These are phyloP conservation scores for Piedraia hortae DNA, from an alignment of 2,329 filamentous ascomycete species.

Conservation along the genomic window DNA sequence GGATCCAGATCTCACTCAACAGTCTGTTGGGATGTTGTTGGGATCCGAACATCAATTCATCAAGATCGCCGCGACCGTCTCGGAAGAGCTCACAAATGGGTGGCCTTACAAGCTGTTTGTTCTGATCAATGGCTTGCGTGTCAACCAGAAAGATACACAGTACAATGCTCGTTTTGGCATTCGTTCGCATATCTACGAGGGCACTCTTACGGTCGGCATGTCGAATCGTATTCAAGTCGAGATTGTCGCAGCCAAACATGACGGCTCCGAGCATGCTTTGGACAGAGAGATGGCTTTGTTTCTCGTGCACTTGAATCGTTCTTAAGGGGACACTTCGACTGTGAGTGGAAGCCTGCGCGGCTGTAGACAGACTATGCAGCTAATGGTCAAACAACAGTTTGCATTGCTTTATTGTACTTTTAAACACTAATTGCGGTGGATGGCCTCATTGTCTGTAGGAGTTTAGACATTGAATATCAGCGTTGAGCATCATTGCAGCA, in stretches of 20 bases:
- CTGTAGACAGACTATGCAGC: no score
- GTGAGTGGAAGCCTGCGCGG: no score
- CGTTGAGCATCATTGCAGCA: no score
- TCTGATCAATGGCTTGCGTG: slow-evolving; percentile 33
- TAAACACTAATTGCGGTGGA: no score
- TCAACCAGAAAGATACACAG: slow-evolving; percentile 25
- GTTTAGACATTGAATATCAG: no score
- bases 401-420: no score
- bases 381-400: no score
- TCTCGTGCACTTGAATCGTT: no score
- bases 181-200: slow-evolving; percentile 46
- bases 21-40: slow-evolving; percentile 45
- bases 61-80: slow-evolving; percentile 40
- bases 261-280: no score
- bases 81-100: slow-evolving; percentile 26
- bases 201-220: slow-evolving; percentile 39
- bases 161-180: slow-evolving; percentile 8
- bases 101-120: slow-evolving; percentile 57
- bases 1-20: slow-evolving; percentile 43
- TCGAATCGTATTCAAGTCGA: slow-evolving; percentile 61
- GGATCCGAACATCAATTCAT: slow-evolving; percentile 40
- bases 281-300: no score
- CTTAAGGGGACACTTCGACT: no score
- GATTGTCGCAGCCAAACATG: slow-evolving; percentile 28
- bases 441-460: no score